Conservation (phyloP, 2,329 filamentous ascomycete genomes). For the Epichloe hybrida region DNA sequence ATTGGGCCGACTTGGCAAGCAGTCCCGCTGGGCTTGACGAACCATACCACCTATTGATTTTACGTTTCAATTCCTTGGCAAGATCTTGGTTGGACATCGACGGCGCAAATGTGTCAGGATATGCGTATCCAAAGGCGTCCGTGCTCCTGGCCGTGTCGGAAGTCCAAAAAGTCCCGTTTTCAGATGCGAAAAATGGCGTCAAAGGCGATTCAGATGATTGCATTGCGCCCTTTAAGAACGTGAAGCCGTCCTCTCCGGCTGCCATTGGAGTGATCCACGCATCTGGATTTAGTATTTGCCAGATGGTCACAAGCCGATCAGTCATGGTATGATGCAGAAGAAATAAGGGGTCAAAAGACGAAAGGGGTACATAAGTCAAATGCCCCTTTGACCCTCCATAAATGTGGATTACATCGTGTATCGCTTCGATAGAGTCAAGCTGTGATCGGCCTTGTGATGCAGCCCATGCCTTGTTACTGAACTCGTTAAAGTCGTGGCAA, state of each 20-base stretch:
- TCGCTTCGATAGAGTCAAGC: constrained; percentile 51
- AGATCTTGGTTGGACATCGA: constrained; percentile 13
- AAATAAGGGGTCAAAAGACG: constrained; percentile 69
- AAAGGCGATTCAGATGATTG: constrained; percentile 44
- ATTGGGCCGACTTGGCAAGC: constrained; percentile 2
- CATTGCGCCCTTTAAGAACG: constrained; percentile 37
- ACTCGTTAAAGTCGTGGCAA: constrained; percentile 53
- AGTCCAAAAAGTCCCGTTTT: constrained; percentile 54
- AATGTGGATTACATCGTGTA: constrained; percentile 51
- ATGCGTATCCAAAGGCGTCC: constrained; percentile 57
- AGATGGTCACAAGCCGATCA: constrained; percentile 63
- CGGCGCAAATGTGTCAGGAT: constrained; percentile 42
- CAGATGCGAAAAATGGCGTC: constrained; percentile 50
- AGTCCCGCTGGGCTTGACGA: constrained; percentile 16
- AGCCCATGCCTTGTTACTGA: constrained; percentile 57
- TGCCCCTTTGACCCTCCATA: constrained; percentile 48
- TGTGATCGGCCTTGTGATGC: constrained; percentile 29
- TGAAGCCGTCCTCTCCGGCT: constrained; percentile 47
- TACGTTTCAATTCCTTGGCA: constrained; percentile 21
- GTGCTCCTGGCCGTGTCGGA: constrained; percentile 47
- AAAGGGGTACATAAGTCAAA: constrained; percentile 57
- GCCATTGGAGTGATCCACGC: constrained; percentile 48
- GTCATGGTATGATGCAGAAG: constrained; percentile 66
- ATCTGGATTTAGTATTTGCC: constrained; percentile 59
- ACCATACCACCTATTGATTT: constrained; percentile 39